Evolutionary conservation across 202 grass and related monocot genomes (phyloP).

Genomic region (Schoenoplectus tabernaemontani): DNA sequence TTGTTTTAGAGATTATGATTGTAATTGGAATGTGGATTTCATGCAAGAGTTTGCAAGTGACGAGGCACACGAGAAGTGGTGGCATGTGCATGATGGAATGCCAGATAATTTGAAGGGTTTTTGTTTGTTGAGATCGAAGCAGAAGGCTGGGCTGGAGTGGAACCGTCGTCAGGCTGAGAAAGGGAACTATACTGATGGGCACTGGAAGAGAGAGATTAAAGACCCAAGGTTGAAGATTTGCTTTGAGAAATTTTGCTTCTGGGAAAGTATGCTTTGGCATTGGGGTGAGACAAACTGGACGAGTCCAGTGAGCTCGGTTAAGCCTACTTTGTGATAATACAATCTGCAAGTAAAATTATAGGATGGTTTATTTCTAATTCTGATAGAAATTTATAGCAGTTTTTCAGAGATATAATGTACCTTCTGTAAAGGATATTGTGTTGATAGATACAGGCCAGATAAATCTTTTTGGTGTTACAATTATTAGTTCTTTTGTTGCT

Average conservation of each 20-base stretch:
- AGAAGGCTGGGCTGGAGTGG: conserved; percentile 84
- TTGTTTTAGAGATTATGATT: conserved; percentile 90
- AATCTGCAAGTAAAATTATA: conserved; percentile 25
- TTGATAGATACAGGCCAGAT: not conserved
- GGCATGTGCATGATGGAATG: conserved; percentile 78
- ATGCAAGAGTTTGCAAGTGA: conserved; percentile 70
- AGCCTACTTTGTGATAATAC: not conserved
- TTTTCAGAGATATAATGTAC: conserved; percentile 18
- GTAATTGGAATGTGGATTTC: conserved; percentile 75
- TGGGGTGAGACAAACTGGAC: conserved; percentile 67
- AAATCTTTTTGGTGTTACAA: conserved; percentile 6
- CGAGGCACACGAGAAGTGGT: conserved; percentile 70
- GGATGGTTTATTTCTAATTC: conserved; percentile 5
- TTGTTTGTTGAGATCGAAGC: conserved; percentile 68
- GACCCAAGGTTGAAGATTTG: conserved; percentile 62
- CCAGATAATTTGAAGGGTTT: conserved; percentile 59
- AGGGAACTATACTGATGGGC: conserved; percentile 58
- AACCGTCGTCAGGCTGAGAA: conserved; percentile 67
- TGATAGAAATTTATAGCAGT: conserved; percentile 15
- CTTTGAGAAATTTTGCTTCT: conserved; percentile 92
- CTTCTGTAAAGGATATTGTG: conserved; percentile 20
- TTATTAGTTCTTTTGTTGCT: not conserved
- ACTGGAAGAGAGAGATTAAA: conserved; percentile 61
- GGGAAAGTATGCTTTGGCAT: conserved; percentile 95
- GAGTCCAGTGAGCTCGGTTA: conserved; percentile 24